Evolutionary conservation across 306 rosid species (phyloP).

Genomic region (Mimosa pudica): DNA sequence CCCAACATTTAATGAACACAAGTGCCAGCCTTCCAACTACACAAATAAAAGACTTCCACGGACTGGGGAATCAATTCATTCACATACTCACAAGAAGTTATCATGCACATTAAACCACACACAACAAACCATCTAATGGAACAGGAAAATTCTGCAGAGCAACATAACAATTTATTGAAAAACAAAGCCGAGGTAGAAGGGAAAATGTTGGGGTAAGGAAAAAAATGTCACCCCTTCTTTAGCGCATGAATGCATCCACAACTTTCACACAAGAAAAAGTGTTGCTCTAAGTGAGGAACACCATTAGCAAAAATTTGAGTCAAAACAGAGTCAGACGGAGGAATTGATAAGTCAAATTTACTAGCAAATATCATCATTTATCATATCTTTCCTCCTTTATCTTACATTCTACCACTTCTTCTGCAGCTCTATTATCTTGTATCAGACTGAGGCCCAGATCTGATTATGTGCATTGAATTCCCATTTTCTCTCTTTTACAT

Average conservation of each 20-base stretch:
- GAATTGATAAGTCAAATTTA: not conserved
- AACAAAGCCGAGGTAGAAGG: not conserved
- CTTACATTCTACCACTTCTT: not conserved
- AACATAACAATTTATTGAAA: not conserved
- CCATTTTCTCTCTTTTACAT: not conserved
- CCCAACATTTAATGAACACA: not conserved
- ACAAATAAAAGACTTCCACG: not conserved
- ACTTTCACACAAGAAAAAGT: constrained; percentile 8
- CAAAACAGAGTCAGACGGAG: not conserved
- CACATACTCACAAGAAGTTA: not conserved
- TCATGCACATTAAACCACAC: not conserved
- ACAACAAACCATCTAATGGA: not conserved
- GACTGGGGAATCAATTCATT: not conserved
- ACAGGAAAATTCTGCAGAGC: not conserved
- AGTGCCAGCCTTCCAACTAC: constrained; percentile 4
- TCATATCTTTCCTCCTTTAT: not conserved
- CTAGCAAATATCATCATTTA: not conserved
- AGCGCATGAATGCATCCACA: not conserved
- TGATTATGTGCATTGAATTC: not conserved
- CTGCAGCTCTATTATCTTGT: too few species aligned
- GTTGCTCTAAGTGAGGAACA: constrained; percentile 19
- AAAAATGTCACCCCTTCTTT: not conserved
- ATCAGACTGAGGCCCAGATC: not conserved
- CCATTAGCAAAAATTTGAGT: not conserved
- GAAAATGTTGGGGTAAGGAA: not conserved